These are phyloP conservation scores for Dillenia turbinata DNA, from an alignment of 164 flowering plant species.

Conservation along the genomic window DNA sequence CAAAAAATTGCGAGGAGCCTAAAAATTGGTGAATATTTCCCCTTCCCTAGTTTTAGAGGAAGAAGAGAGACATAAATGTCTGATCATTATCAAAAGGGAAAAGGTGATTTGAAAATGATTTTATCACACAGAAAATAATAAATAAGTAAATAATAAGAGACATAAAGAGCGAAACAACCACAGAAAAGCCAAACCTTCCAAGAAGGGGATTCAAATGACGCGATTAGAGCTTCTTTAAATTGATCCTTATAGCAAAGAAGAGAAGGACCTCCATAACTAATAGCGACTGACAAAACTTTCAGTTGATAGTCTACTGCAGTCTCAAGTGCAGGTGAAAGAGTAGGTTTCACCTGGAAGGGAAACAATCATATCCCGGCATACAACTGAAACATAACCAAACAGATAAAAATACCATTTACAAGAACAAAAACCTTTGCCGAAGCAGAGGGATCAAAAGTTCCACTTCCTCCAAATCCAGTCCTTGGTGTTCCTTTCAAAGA, in stretches of 20 bases:
- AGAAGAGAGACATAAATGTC: too few species aligned
- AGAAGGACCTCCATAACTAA: constrained; percentile 83
- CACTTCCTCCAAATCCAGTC: constrained; percentile 80
- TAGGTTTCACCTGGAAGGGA: constrained; percentile 49
- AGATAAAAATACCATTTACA: background rate
- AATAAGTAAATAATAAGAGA: background rate
- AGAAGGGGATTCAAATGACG: constrained; percentile 88
- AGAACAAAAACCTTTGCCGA: constrained; percentile 50
- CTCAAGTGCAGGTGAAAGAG: constrained; percentile 94
- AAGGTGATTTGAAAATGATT: too few species aligned
- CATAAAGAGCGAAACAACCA: background rate
- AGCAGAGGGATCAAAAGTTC: constrained; percentile 29
- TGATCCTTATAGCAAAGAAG: constrained; percentile 67
- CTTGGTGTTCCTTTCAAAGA: constrained; percentile 72
- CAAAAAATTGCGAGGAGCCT: too few species aligned
- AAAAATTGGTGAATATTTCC: too few species aligned
- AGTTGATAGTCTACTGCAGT: constrained; percentile 82
- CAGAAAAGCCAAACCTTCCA: constrained; percentile 72
- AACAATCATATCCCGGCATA: constrained; percentile 2
- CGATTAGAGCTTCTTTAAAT: constrained; percentile 64
- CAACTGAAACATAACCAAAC: background rate
- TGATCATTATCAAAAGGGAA: too few species aligned
- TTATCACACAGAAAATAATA: background rate
- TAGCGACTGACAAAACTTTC: constrained; percentile 81
- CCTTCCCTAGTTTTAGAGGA: too few species aligned